Evolutionary conservation across 2,329 filamentous ascomycete species (phyloP).

Genomic region (Aspergillus quadricinctus): DNA sequence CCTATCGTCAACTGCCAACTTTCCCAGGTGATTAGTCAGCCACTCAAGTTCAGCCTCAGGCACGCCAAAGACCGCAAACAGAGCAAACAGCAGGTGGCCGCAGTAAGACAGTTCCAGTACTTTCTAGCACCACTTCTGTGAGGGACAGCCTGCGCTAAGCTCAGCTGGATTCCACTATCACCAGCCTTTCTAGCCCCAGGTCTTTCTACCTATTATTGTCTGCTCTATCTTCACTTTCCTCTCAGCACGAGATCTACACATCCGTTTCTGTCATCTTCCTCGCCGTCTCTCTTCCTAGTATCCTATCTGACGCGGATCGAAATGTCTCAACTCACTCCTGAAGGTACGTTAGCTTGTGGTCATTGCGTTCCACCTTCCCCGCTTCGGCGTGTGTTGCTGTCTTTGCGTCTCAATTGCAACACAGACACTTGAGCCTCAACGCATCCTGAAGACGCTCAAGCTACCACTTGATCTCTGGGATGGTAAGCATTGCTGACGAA

Average conservation of each 20-base stretch:
- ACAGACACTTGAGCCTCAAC: background rate
- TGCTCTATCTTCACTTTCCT: background rate
- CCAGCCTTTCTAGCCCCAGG: slow-evolving; percentile 7
- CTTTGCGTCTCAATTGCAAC: slow-evolving; percentile 8
- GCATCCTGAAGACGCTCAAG: background rate
- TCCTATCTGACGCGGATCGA: slow-evolving; percentile 12
- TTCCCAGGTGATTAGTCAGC: slow-evolving; percentile 10
- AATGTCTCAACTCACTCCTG: slow-evolving; percentile 38
- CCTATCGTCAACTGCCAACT: background rate
- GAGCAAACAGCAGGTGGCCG: slow-evolving; percentile 23
- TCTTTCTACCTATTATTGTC: slow-evolving; percentile 1
- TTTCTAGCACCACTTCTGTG: slow-evolving; percentile 28
- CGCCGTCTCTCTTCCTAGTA: slow-evolving; percentile 5
- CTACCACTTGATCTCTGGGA: slow-evolving; percentile 4
- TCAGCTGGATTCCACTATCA: slow-evolving; percentile 13
- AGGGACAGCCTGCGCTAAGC: slow-evolving; percentile 17
- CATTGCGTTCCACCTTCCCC: slow-evolving; percentile 24
- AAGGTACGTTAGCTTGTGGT: slow-evolving; percentile 39
- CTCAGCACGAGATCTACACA: background rate
- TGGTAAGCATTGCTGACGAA: background rate
- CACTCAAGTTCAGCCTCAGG: slow-evolving; percentile 20
- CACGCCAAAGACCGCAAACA: slow-evolving; percentile 23
- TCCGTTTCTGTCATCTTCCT: background rate
- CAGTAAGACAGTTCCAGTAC: slow-evolving; percentile 36
- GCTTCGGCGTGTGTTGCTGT: slow-evolving; percentile 16